Conservation (phyloP, 2,329 filamentous ascomycete genomes). For the Fusarium sp. region DNA sequence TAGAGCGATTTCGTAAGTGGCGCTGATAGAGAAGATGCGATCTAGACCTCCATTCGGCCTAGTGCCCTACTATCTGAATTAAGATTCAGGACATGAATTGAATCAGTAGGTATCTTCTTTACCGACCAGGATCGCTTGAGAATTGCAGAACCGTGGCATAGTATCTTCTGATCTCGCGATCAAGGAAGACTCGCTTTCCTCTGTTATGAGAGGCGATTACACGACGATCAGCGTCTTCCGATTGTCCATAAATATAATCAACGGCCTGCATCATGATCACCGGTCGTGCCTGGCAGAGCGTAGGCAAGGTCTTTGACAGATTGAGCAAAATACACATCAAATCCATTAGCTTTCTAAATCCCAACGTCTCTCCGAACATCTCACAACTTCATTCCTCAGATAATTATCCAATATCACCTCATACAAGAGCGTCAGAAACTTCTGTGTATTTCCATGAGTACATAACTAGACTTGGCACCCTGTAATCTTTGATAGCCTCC, state of each 20-base stretch:
- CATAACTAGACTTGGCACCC: accelerated
- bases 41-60: not conserved
- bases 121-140: too few species aligned
- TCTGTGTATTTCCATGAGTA: accelerated
- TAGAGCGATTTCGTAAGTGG: not conserved
- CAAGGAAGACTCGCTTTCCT: too few species aligned
- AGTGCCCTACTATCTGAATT: not conserved
- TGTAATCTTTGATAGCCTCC: accelerated
- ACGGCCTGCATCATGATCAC: not conserved
- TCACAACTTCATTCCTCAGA: not conserved
- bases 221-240: too few species aligned
- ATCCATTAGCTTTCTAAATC: too few species aligned
- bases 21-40: not conserved
- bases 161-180: too few species aligned
- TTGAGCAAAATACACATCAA: too few species aligned
- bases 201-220: too few species aligned
- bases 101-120: not conserved
- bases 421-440: accelerated
- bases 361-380: accelerated
- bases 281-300: accelerated
- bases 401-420: accelerated
- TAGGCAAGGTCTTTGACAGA: too few species aligned
- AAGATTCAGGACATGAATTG: not conserved
- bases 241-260: not conserved
- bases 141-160: accelerated